Base-by-base conservation (phyloP, 2,329 filamentous ascomycete genomes). In the Dryadomyces sulphureus region DNA sequence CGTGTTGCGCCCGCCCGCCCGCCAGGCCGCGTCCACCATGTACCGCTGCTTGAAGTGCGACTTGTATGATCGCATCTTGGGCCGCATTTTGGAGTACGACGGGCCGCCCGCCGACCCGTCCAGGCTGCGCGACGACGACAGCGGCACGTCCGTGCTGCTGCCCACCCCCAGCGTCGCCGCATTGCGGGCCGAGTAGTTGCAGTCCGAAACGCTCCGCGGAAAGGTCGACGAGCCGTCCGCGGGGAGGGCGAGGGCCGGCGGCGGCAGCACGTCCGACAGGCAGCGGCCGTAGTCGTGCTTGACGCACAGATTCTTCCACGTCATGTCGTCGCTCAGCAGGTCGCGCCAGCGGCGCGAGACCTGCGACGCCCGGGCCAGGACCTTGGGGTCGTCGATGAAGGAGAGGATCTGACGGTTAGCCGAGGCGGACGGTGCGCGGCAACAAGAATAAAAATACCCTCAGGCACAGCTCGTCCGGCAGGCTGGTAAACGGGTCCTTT, bases 11-110 rank as follows among this genome's bases (percentile, higher is more conserved):
- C 92, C 92, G 27, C 92, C 90, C 47, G 84, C 88, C 53, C 86
- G 82, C 92, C 92, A 98, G 14, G 92, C 92, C 1, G 89, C 93
- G 62, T 98, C 92, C 16, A 98, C 90, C 65, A 96, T 78, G 61
- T 96, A 96, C 57, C 88, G 77, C 60, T 96, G 89, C 63, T 96
- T 96, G 69, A 98, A 98, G 63, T 96, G 90, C 5, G 86, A 93
- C 57, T 93, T 87, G 66, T 96, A 95, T 1, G 87, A 90, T 54
- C 81, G 80, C 24, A 86, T 72, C 54, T 81, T 82, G 62, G 78
- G 66, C 66, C 79, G 61, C 57, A 64, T 53, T 24, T 17, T 38
- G 21, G 56, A 51, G 52, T n/a, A n/a, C n/a, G n/a, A n/a, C n/a
- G 49, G 50, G 62, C 17, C 60, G 54, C 46, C 64, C 64, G 7